Conservation (phyloP, 2,329 filamentous ascomycete genomes). For the Pestalotiopsis sp. region DNA sequence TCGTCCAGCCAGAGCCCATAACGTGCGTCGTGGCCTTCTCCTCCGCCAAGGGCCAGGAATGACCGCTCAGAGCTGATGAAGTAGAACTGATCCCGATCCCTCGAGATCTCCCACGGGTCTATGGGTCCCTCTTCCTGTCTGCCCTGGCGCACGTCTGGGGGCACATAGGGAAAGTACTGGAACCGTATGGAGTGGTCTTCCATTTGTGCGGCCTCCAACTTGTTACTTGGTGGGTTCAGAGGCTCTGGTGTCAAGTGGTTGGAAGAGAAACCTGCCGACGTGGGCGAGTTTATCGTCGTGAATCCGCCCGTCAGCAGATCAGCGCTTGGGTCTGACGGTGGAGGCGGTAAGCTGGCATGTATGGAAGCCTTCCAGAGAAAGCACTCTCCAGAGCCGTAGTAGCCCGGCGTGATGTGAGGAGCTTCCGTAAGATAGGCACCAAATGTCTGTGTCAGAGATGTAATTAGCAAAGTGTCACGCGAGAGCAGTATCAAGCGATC, state of each 20-base stretch:
- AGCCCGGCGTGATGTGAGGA: constrained; percentile 78
- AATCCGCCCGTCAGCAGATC: constrained; percentile 43
- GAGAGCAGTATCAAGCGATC: neutral
- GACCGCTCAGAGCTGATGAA: constrained; percentile 89
- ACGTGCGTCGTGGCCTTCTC: constrained; percentile 76
- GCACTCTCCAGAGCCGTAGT: constrained; percentile 96
- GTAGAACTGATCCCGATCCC: constrained; percentile 49
- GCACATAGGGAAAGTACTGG: constrained; percentile 86
- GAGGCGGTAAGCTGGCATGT: constrained; percentile 69
- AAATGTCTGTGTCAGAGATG: constrained; percentile 62
- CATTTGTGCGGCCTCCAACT: constrained; percentile 22
- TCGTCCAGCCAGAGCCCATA: constrained; percentile 95
- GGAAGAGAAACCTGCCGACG: constrained; percentile 15
- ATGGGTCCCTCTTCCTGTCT: neutral
- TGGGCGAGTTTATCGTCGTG: constrained; percentile 39
- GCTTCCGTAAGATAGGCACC: constrained; percentile 93
- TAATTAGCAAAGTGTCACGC: constrained; percentile 11
- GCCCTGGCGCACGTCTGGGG: neutral
- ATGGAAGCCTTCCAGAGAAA: constrained; percentile 83
- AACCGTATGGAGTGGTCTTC: constrained; percentile 76
- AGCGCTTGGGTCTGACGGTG: constrained; percentile 60
- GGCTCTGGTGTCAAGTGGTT: constrained; percentile 35
- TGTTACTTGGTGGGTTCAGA: constrained; percentile 27
- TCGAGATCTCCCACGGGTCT: neutral
- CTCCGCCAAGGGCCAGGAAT: constrained; percentile 71